phyloP scores from a whole-genome alignment of 1,284 basidiomycete species.

The Pascua sp. region DNA sequence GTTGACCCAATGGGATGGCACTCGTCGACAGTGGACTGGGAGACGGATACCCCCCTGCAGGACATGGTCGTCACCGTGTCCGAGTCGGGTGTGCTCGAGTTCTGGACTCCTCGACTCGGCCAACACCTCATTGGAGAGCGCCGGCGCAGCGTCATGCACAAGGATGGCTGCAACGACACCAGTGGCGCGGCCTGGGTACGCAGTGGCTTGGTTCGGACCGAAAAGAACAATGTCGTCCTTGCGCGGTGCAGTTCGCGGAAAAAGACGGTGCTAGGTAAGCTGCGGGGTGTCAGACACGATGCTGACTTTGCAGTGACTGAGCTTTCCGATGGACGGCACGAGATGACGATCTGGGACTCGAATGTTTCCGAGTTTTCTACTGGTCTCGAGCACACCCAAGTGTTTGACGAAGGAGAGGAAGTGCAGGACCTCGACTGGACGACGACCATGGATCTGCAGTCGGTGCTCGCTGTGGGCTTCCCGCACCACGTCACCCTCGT shows the following conservation, averaged over 20 bases:
- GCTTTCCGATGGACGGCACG: slow-evolving; percentile 54
- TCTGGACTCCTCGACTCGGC: slow-evolving; percentile 67
- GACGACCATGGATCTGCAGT: slow-evolving; percentile 81
- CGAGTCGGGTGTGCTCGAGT: slow-evolving; percentile 67
- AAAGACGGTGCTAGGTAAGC: slow-evolving; percentile 69
- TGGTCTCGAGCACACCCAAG: slow-evolving; percentile 69
- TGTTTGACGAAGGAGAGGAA: slow-evolving; percentile 57
- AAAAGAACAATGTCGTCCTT: slow-evolving; percentile 60
- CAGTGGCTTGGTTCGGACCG: slow-evolving; percentile 71
- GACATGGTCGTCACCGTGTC: slow-evolving; percentile 76
- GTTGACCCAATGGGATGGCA: slow-evolving; percentile 89
- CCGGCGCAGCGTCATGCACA: slow-evolving; percentile 2
- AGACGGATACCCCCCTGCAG: slow-evolving; percentile 48
- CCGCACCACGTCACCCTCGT: slow-evolving; percentile 70
- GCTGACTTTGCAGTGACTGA: slow-evolving; percentile 40
- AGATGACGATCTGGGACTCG: slow-evolving; percentile 90
- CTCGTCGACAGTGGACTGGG: slow-evolving; percentile 51
- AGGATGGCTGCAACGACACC: background rate
- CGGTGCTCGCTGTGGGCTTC: slow-evolving; percentile 83
- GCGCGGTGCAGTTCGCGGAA: slow-evolving; percentile 82
- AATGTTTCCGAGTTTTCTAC: slow-evolving; percentile 89
- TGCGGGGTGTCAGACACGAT: accelerated
- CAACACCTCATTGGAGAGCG: slow-evolving; percentile 27
- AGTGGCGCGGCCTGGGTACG: slow-evolving; percentile 29
- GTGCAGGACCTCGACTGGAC: slow-evolving; percentile 86